Evolutionary conservation across 352 stramenopile species (phyloP), one percentile per base, ranked within the genome.

Genomic region (Labyrinthula sp.): DNA sequence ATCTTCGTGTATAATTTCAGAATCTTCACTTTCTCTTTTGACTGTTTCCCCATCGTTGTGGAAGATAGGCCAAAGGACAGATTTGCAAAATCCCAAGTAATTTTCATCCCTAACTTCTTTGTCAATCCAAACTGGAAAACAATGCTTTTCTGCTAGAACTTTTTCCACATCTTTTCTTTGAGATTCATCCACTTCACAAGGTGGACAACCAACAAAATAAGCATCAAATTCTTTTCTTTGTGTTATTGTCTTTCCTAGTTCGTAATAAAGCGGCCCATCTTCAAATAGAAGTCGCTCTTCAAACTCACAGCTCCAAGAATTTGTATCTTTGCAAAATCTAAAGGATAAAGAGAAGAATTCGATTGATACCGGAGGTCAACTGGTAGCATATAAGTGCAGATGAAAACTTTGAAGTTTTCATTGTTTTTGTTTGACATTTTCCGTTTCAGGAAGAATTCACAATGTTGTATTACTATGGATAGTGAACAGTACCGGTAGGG

Each of bases 1-100:
- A 48, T 12, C 24, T 17, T 12, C 10, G 26, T 10, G 36, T 21
- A n/a, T n/a, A n/a, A n/a, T n/a, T n/a, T n/a, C n/a, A n/a, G n/a
- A n/a, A n/a, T n/a, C n/a, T n/a, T n/a, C n/a, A n/a, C n/a, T n/a
- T n/a, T n/a, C n/a, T n/a, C n/a, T n/a, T n/a, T n/a, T n/a, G n/a
- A n/a, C n/a, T n/a, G n/a, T n/a, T 3, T 15, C 31, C 22, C 37
- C 17, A 3, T 41, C 48, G 38, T 60, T 60, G 48, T 60, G 52
- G 17, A 60, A 61, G 4, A 33, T 26, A 5, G 33, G 49, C 52
- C 52, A 60, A 9, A 60, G 49, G n/a, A 57, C 54, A 22, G 39
- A 37, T 18, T 61, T 56, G 48, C 52, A 60, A 33, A 57, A 60
- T 21, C 52, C 52, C 10, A 57, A 28, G 8, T 45, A 35, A 31